These are phyloP conservation scores for Microthlaspi erraticum DNA, from an alignment of 345 rosid genomes.

Conservation along the genomic window DNA sequence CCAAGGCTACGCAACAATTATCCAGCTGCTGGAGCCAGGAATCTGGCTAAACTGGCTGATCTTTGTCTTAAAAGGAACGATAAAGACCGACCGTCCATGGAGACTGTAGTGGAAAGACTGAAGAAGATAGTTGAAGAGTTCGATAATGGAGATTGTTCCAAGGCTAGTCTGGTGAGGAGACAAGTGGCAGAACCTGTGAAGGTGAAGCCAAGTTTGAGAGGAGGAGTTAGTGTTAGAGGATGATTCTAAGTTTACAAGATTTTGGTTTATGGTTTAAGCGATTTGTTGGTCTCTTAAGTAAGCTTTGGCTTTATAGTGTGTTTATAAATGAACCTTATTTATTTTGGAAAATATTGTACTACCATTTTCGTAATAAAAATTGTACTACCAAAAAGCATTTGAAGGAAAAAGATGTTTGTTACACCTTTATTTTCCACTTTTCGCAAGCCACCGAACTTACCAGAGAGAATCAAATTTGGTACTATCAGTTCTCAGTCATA, in stretches of 20 bases:
- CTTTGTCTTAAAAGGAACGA: conserved; percentile 62
- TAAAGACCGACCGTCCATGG: conserved; percentile 79
- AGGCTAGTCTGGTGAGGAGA: conserved; percentile 27
- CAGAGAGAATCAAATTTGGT: neutral
- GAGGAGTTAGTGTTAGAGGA: conserved; percentile 42
- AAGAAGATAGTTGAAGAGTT: conserved; percentile 55
- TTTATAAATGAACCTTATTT: neutral
- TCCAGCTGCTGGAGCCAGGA: conserved; percentile 56
- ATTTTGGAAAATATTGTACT: conserved; percentile 5
- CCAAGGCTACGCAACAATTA: conserved; percentile 64
- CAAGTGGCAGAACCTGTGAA: conserved; percentile 22
- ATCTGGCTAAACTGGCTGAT: conserved; percentile 73
- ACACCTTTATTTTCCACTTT: conserved; percentile 7
- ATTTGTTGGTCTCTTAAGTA: conserved; percentile 15
- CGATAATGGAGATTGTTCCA: conserved; percentile 24
- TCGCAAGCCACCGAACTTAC: conserved; percentile 13
- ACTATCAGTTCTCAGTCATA: neutral
- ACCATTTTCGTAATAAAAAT: conserved; percentile 4
- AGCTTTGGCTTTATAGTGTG: conserved; percentile 16
- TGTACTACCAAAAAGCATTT: conserved; percentile 26
- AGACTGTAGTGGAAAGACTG: conserved; percentile 62
- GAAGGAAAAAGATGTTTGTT: conserved; percentile 1
- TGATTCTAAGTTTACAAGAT: conserved; percentile 19
- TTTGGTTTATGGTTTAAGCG: neutral
- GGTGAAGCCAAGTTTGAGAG: conserved; percentile 30